Evolutionary conservation across 768 basidiomycete genomes (phyloP).

Genomic region (Lyophyllum semitale): DNA sequence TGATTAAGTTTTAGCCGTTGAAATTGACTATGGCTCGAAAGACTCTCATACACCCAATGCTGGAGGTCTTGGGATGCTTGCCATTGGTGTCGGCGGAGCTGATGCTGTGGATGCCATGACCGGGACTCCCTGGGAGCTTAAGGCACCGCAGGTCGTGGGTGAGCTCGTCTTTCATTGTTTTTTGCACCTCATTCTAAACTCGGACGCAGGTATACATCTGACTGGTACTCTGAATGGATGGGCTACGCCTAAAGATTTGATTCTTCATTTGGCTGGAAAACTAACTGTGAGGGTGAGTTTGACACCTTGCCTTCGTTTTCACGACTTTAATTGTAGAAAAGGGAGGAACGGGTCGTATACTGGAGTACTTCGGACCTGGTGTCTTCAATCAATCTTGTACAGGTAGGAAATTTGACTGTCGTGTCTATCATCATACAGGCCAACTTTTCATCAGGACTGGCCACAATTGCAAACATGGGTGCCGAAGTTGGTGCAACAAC

Average conservation of each 20-base stretch:
- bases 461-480: slow-evolving; percentile 98
- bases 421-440: not conserved
- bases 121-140: slow-evolving; percentile 97
- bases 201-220: slow-evolving; percentile 74
- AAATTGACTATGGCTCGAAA: slow-evolving; percentile 23
- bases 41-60: slow-evolving; percentile 99
- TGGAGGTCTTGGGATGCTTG: slow-evolving; percentile 93
- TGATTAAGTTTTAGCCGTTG: not conserved
- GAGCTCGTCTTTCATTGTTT: slow-evolving; percentile 21
- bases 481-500: slow-evolving; percentile 99
- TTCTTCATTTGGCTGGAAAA: slow-evolving; percentile 91
- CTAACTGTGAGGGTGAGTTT: slow-evolving; percentile 83
- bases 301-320: not conserved
- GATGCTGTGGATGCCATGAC: slow-evolving; percentile 99
- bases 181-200: not conserved
- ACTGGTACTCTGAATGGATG: slow-evolving; percentile 87
- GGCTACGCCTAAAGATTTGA: slow-evolving; percentile 95
- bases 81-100: slow-evolving; percentile 98
- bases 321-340: slow-evolving; percentile 28
- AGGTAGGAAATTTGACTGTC: slow-evolving; percentile 42
- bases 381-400: slow-evolving; percentile 91
- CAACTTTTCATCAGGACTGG: slow-evolving; percentile 56
- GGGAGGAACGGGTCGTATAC: slow-evolving; percentile 95
- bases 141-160: slow-evolving; percentile 86
- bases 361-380: slow-evolving; percentile 97